Base-by-base conservation (phyloP, 805 yeast genomes). In the Groenewaldozyma tartarivorans region DNA sequence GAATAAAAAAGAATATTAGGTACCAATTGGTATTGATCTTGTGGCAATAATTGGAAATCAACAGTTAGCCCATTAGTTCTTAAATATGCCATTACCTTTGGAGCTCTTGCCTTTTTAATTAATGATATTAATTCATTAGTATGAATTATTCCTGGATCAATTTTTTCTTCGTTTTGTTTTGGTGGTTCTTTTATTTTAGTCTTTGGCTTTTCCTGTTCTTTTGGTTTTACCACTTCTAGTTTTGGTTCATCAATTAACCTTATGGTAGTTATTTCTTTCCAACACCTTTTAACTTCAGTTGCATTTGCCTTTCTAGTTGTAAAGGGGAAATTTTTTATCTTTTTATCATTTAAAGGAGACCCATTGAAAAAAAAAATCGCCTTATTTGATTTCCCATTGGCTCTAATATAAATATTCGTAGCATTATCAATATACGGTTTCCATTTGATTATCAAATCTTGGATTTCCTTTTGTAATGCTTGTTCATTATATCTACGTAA, bases 401-500 rank as follows among this genome's bases (percentile, higher is more conserved):
- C 95, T 46, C 94, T 71, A 19, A 87, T 68, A 53, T 75, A 92
- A 13, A 92, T 79, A 27, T 75, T 69, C 30, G 76, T 71, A 57
- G 95, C 87, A 11, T 69, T 65, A 2, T 66, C 63, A 30, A 90
- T 57, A 22, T 46, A 49, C 0, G 62, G 55, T 46, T 68, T 69
- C 97, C 98, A 92, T 15, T 64, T 60, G 3, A 55, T 58, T 34
- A 92, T 56, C 35, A 88, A 59, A 29, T 76, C 80, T 43, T 80
- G 70, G n/a, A 92, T 77, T 47, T 92, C 98, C 40, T 72, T 69
- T 42, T 74, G 74, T 42, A 92, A 67, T 1, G 90, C 90, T 42
- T 77, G 80, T 61, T 92, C 98, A 53, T 88, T 90, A 52, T 86
- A 79, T 46, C 98, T 71, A 64, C 98, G 77, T 35, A 92, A 69